Percentiles rank a stretch among this genome's conserved stretches.
These are phyloP conservation scores for Fonsecaea pugnacius DNA, from an alignment of 2,329 filamentous ascomycete species.

Conservation along the genomic window DNA sequence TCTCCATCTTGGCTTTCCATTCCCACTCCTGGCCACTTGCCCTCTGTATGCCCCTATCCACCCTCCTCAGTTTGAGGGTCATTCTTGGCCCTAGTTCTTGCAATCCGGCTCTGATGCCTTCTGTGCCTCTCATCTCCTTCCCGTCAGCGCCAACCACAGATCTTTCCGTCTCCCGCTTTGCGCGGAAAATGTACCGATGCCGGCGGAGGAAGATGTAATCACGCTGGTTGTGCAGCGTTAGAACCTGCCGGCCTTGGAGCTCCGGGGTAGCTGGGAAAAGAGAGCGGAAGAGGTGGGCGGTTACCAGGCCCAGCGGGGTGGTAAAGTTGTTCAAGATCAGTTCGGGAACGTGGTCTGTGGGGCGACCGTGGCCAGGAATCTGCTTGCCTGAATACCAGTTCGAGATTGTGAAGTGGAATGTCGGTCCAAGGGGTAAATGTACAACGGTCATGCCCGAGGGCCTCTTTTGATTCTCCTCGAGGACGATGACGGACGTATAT, in stretches of 20 bases:
- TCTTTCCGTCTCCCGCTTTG: conserved; percentile 86
- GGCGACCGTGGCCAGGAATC: conserved; percentile 85
- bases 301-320: conserved; percentile 85
- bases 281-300: conserved; percentile 79
- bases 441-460: conserved; percentile 82
- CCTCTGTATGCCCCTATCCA: conserved; percentile 85
- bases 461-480: conserved; percentile 84
- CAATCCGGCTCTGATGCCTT: conserved; percentile 81
- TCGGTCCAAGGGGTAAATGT: conserved; percentile 81
- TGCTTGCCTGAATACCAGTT: conserved; percentile 90
- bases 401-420: conserved; percentile 87
- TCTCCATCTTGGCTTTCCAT: conserved; percentile 96
- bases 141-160: conserved; percentile 80
- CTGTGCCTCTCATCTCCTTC: conserved; percentile 79
- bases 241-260: conserved; percentile 81
- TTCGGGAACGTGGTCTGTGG: conserved; percentile 88
- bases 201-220: conserved; percentile 94
- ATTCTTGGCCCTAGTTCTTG: conserved; percentile 87
- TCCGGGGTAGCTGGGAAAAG: conserved; percentile 83
- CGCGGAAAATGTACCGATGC: conserved; percentile 90
- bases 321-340: conserved; percentile 92
- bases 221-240: conserved; percentile 91
- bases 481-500: conserved; percentile 80
- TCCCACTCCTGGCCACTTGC: conserved; percentile 85
- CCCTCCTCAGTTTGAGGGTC: conserved; percentile 83